Evolutionary conservation across 2,329 filamentous ascomycete species (phyloP), one percentile per base, ranked within the genome.

Genomic region (Alternaria solani): DNA sequence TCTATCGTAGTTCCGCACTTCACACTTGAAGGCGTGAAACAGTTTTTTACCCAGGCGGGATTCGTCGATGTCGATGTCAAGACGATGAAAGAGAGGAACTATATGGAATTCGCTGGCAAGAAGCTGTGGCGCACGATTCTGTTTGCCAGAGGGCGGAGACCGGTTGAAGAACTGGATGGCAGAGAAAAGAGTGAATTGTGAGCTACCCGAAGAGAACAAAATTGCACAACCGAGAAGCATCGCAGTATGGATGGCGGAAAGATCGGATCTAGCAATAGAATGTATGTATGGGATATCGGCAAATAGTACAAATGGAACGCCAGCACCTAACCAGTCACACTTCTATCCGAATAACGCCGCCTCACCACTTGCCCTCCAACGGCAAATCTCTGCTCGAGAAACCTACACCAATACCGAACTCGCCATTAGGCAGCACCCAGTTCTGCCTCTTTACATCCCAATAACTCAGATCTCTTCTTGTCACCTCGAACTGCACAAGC

Each of bases 1-100:
- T 89, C 88, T 0, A 84, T 93, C 20, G 85, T 84, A 32, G 88
- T 90, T 54, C 83, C 88, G 62, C 90, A 91, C 0, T 93, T 94
- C 75, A 84, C 82, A 1, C 79, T 86, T 72, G 82, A 84, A 11
- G 81, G 85, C 28, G 85, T 92, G 52, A 82, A 80, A 68, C 75
- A 79, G 23, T 84, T 92, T 65, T 92, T 91, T 69, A 82, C 84
- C 57, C 79, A 80, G n/a, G 90, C 90, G 0, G 90, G 90, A 0
- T 71, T 78, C 0, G 76, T 78, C 8, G 82, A 81, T n/a, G 90
- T 92, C 70, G 82, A 80, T 9, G 85, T 90, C 56, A 76, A 84
- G 67, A 79, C 84, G 16, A 70, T 90, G 58, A 79, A 84, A 1
- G 80, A 84, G 57, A 84, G 83, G 12, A 70, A 86, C 14, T 79